phyloP scores from a whole-genome alignment of 805 yeast species.

The Pichia paraexigua region DNA sequence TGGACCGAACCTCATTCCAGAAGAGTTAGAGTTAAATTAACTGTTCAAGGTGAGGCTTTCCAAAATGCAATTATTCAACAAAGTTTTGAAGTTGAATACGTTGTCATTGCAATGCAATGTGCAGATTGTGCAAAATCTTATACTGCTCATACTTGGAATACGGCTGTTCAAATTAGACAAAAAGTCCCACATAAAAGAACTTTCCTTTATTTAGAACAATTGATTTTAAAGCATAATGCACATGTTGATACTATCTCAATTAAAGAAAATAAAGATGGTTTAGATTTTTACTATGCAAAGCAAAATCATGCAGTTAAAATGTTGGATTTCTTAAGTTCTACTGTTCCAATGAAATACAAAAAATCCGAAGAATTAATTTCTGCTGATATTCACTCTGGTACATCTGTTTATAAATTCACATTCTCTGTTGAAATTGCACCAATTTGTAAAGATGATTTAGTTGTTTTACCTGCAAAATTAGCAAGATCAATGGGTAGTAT shows the following conservation, averaged over 20 bases:
- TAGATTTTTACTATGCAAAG: conserved; percentile 86
- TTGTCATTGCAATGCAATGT: conserved; percentile 94
- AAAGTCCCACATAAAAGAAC: conserved; percentile 97
- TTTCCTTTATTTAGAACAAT: conserved; percentile 88
- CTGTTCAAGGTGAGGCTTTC: conserved; percentile 97
- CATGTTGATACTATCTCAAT: conserved; percentile 91
- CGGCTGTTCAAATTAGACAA: conserved; percentile 95
- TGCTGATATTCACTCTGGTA: conserved; percentile 86
- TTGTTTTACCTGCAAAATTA: conserved; percentile 79
- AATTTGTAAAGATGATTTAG: conserved; percentile 92
- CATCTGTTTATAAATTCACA: conserved; percentile 81
- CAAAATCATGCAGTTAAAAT: conserved; percentile 89
- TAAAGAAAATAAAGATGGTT: conserved; percentile 87
- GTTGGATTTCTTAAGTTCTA: conserved; percentile 81
- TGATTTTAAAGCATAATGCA: conserved; percentile 86
- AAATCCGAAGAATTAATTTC: conserved; percentile 88
- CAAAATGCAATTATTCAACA: conserved; percentile 88
- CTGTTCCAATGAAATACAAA: conserved; percentile 75
- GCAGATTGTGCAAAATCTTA: conserved; percentile 97
- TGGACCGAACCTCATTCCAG: conserved; percentile 99
- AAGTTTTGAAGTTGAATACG: conserved; percentile 87
- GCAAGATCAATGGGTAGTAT: conserved; percentile 81
- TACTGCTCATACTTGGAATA: conserved; percentile 97
- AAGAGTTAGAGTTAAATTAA: conserved; percentile 81
- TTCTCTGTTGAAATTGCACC: conserved; percentile 93